These are phyloP conservation scores for Dictyostelium brefeldianum DNA, from an alignment of 78 protist species.

Conservation along the genomic window DNA sequence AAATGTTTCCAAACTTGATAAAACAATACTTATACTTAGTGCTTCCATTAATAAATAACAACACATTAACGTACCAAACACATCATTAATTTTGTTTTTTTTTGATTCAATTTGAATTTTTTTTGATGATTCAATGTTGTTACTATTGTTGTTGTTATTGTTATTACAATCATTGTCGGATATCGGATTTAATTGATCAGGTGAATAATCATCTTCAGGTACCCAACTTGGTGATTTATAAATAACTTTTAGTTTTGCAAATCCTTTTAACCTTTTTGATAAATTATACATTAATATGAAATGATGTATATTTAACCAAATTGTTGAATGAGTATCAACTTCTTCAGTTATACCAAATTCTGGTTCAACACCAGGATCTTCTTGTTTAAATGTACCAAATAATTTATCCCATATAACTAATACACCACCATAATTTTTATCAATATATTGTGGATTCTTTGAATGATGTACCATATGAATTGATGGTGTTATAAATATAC, in stretches of 20 bases:
- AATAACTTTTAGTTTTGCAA: constrained; percentile 29
- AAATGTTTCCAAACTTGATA: constrained; percentile 23
- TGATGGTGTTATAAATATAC: constrained; percentile 8
- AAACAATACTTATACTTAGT: background rate
- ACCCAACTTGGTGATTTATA: constrained; percentile 42
- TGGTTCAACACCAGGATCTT: background rate
- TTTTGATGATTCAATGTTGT: background rate
- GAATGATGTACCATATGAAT: constrained; percentile 7
- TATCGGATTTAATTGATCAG: background rate
- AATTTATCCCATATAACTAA: constrained; percentile 30
- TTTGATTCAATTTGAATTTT: background rate
- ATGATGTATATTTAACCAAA: constrained; percentile 34
- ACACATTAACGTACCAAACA: constrained; percentile 15
- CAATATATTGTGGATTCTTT: constrained; percentile 17
- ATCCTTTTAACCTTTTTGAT: constrained; percentile 33
- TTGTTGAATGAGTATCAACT: background rate
- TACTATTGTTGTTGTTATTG: background rate
- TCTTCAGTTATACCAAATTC: constrained; percentile 18
- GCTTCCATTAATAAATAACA: constrained; percentile 4
- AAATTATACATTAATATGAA: constrained; percentile 22
- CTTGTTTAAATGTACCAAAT: constrained; percentile 13
- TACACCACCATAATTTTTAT: constrained; percentile 45
- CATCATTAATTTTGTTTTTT: constrained; percentile 8
- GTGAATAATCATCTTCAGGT: constrained; percentile 16
- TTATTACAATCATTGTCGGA: background rate